These are phyloP conservation scores for Phalaenopsis equestris DNA, from an alignment of 106 monocot species.

Conservation along the genomic window DNA sequence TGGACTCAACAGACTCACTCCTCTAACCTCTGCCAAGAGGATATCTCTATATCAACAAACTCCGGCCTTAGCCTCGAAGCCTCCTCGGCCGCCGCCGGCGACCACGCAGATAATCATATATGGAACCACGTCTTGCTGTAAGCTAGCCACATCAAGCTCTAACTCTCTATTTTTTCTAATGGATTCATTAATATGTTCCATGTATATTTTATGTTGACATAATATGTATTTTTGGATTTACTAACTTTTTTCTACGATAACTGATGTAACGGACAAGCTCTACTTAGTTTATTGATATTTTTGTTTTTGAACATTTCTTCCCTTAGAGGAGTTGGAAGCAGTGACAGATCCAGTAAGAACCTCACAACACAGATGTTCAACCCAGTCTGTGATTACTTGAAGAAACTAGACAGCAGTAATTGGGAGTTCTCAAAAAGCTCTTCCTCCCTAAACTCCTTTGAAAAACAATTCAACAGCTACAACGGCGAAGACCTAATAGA, in stretches of 20 bases:
- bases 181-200: too few species aligned
- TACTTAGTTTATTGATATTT: not conserved
- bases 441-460: constrained; percentile 14
- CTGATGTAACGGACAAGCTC: not conserved
- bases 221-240: too few species aligned
- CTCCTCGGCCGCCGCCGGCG: not conserved
- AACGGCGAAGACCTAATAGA: constrained; percentile 15
- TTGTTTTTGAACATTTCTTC: not conserved
- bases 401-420: constrained; percentile 40
- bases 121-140: constrained; percentile 86
- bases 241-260: too few species aligned
- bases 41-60: constrained; percentile 38
- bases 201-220: too few species aligned
- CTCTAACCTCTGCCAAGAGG: constrained; percentile 31
- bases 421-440: constrained; percentile 5
- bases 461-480: constrained; percentile 13
- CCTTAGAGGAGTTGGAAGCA: constrained; percentile 25
- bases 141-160: constrained; percentile 20
- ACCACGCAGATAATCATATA: constrained; percentile 40
- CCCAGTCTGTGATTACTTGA: constrained; percentile 71
- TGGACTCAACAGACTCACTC: constrained; percentile 26
- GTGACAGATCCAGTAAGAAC: constrained; percentile 24
- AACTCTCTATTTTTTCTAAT: not conserved
- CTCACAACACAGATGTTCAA: constrained; percentile 42
- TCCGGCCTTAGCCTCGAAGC: constrained; percentile 50